Evolutionary conservation across 164 flowering plant genomes (phyloP).

Genomic region (Chimonanthus salicifolius): DNA sequence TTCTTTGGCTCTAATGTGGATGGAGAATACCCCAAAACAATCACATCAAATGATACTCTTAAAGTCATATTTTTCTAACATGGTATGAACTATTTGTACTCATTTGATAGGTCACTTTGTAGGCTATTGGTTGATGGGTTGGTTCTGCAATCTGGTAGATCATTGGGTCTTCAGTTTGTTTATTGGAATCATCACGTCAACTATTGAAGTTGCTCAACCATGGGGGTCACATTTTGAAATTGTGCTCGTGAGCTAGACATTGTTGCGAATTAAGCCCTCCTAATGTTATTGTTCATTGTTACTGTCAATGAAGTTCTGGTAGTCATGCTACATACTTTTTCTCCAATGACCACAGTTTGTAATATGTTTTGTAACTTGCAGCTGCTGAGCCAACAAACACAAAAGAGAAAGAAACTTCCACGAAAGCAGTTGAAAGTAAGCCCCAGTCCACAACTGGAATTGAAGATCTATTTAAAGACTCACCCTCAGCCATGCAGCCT

Average conservation of each 20-base stretch:
- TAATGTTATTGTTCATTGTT: not conserved
- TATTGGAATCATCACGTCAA: not conserved
- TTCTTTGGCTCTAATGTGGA: not conserved
- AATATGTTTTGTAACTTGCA: slow-evolving; percentile 20
- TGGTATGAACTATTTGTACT: not conserved
- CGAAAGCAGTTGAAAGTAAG: slow-evolving; percentile 39
- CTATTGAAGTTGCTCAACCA: not conserved
- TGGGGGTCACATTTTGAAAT: not conserved
- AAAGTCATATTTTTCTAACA: no score
- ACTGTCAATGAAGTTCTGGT: not conserved
- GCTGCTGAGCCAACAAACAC: slow-evolving; percentile 61
- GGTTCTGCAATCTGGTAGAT: not conserved
- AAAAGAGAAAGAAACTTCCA: slow-evolving; percentile 36
- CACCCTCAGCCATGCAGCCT: slow-evolving; percentile 25
- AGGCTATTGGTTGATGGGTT: not conserved
- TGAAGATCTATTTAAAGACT: slow-evolving; percentile 69
- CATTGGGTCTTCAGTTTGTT: not conserved
- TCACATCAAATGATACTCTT: not conserved
- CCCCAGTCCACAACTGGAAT: slow-evolving; percentile 45
- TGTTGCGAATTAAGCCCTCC: not conserved
- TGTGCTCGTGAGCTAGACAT: not conserved
- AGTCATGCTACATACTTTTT: not conserved
- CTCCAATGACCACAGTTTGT: not conserved
- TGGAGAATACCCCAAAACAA: not conserved
- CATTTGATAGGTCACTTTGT: not conserved